Conservation (phyloP, 192 early-diverging fungal genomes). For the Allomyces macrogynus region DNA sequence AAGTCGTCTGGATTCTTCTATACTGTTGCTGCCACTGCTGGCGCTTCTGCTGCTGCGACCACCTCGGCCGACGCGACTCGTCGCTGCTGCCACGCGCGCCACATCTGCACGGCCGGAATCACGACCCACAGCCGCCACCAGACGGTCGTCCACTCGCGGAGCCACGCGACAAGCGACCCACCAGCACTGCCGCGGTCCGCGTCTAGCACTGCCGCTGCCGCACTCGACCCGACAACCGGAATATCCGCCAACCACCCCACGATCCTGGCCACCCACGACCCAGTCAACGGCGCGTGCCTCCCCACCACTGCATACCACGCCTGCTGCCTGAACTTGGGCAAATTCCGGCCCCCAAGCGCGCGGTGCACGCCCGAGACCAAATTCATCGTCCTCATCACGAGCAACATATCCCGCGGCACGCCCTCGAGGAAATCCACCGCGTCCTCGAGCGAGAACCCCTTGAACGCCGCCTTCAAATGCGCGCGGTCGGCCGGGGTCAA, state of each 20-base stretch:
- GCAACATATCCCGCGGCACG: conserved; percentile 28
- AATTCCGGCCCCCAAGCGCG: conserved; percentile 22
- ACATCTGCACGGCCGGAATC: no score
- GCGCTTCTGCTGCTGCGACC: no score
- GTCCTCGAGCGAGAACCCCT: conserved; percentile 20
- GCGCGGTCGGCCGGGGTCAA: conserved; percentile 7
- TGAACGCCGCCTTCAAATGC: conserved; percentile 10
- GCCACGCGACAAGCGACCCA: not conserved
- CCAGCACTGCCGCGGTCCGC: not conserved
- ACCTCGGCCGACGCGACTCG: no score
- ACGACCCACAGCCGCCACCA: no score
- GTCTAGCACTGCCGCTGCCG: not conserved
- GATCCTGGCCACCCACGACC: not conserved
- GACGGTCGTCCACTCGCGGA: not conserved
- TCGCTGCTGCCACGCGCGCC: no score
- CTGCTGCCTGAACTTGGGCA: not conserved
- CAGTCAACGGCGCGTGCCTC: not conserved
- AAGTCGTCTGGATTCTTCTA: no score
- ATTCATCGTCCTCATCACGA: conserved; percentile 28
- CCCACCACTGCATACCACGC: not conserved
- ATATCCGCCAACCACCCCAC: not conserved
- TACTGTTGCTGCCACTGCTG: no score
- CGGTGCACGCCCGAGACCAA: conserved; percentile 25
- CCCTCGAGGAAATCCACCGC: conserved; percentile 27
- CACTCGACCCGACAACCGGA: not conserved